Conservation (phyloP, 257 asterid species). For the Plantago elongata region DNA sequence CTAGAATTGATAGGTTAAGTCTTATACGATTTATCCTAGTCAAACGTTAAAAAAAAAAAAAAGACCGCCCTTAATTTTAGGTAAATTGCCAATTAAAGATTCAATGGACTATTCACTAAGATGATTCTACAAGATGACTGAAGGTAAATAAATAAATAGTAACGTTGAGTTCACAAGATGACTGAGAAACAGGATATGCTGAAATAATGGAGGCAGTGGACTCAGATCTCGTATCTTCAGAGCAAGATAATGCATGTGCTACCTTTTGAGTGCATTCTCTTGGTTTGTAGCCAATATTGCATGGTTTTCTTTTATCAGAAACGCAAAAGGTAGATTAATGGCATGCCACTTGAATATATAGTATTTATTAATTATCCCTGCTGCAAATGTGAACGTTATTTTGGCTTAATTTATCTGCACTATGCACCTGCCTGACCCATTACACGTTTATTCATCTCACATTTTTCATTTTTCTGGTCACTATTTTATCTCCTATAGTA, state of each 20-base stretch:
- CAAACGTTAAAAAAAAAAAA: too few species aligned
- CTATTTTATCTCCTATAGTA: too few species aligned
- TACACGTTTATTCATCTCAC: neutral
- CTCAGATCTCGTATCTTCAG: too few species aligned
- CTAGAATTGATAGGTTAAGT: too few species aligned
- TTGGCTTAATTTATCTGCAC: slow-evolving; percentile 28
- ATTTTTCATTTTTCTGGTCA: too few species aligned
- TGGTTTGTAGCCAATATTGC: slow-evolving; percentile 24
- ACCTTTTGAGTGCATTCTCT: slow-evolving; percentile 1
- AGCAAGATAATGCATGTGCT: neutral
- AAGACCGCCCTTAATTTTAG: too few species aligned
- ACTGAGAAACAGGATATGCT: neutral
- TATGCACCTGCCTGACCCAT: neutral
- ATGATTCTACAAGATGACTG: too few species aligned
- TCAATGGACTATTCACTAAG: too few species aligned
- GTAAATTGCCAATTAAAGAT: too few species aligned
- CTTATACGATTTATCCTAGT: too few species aligned
- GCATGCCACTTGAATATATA: slow-evolving; percentile 27
- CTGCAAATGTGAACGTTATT: slow-evolving; percentile 47
- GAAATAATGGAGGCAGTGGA: neutral
- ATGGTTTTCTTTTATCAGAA: slow-evolving; percentile 11
- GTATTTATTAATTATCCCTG: slow-evolving; percentile 23
- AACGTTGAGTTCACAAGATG: too few species aligned
- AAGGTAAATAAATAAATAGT: too few species aligned
- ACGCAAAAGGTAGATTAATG: slow-evolving; percentile 12